phyloP scores from a whole-genome alignment of 176 grass and related monocot genomes.

The Eleusine indica region DNA sequence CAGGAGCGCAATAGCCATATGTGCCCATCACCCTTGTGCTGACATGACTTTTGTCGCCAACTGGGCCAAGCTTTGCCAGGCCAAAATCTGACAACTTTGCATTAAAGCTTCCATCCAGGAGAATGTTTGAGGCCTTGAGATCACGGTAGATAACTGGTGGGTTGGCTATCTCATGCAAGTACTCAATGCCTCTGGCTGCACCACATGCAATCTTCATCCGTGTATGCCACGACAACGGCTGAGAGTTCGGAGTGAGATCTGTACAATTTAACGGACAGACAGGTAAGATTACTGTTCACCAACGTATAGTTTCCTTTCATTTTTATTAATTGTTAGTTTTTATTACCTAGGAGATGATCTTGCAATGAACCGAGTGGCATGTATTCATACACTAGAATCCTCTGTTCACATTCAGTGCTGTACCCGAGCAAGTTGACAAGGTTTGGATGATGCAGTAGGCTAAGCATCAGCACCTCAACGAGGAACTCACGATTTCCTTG shows the following conservation, averaged over 20 bases:
- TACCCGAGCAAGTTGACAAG: conserved; percentile 91
- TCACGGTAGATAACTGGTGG: conserved; percentile 87
- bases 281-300: conserved; percentile 5
- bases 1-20: conserved; percentile 89
- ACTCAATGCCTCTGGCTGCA: conserved; percentile 77
- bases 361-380: conserved; percentile 82
- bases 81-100: conserved; percentile 86
- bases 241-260: conserved; percentile 53
- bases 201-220: conserved; percentile 80
- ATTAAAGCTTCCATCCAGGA: conserved; percentile 60
- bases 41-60: conserved; percentile 76
- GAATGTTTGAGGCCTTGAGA: conserved; percentile 90
- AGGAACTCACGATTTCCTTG: conserved; percentile 93
- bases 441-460: conserved; percentile 76
- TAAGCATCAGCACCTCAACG: conserved; percentile 88
- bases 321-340: neutral
- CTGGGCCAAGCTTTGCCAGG: conserved; percentile 77
- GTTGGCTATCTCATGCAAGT: conserved; percentile 82
- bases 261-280: conserved; percentile 28
- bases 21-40: conserved; percentile 91
- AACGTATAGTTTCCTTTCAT: neutral
- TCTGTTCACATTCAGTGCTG: conserved; percentile 72
- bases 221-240: conserved; percentile 70
- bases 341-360: conserved; percentile 76
- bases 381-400: conserved; percentile 84